Evolutionary conservation across 2,329 filamentous ascomycete species (phyloP), one percentile per base, ranked within the genome.

Genomic region (Sclerotinia borealis): DNA sequence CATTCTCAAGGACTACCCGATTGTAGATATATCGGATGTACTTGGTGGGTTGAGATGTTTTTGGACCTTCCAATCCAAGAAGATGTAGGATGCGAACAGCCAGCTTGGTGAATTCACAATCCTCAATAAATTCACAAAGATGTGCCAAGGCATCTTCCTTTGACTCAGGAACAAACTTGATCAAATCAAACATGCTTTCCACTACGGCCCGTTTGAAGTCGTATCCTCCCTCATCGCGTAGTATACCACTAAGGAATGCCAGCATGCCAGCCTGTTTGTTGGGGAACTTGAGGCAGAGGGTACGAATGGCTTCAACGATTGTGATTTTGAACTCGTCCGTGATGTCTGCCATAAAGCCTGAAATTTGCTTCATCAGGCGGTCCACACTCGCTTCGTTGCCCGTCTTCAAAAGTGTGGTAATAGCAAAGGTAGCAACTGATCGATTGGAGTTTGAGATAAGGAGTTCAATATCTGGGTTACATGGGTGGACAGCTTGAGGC

Each of bases 1-100:
- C 92, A 75, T 99, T 99, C 78, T 99, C 95, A 59, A 99, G 80
- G 19, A 99, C 95, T 27, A 99, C 93, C 65, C 95, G 87, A 80
- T 99, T 99, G 81, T 99, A 99, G 74, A 99, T 99, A 78, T 98
- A 99, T 64, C 95, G 91, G 71, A 99, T 96, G 76, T 97, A 99
- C 82, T 99, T 98, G 63, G 95, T 98, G 0, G 95, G 95, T 72
- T 97, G 91, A 19, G 91, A 88, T 3, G 93, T 97, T 80, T 95
- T 96, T 67, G 95, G 95, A 0, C 95, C 95, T 79, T 99, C 95
- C 34, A 93, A 83, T 72, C 95, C 95, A 49, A 99, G 88, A 25
- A 99, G 85, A 77, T 99, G 93, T 62, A 99, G 80, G 71, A 99
- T 96, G 65, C 95, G 89, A 54, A 99, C 93, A 36, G 95, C 93